Base-by-base conservation (phyloP, 305 asterid species). In the Andrographis paniculata region DNA sequence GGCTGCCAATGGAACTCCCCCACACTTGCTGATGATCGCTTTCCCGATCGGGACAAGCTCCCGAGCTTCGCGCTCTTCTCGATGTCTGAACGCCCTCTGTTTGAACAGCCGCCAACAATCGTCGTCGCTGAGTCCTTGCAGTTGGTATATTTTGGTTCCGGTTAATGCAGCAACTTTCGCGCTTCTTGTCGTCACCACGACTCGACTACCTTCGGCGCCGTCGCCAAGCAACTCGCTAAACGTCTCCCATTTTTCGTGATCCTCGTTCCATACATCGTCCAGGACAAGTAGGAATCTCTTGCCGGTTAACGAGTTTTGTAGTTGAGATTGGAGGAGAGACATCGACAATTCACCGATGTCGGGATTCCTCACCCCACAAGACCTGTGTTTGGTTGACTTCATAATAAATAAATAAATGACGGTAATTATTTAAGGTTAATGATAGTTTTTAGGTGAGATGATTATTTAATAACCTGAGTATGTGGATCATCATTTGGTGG, bases 211-310 rank as follows among this genome's bases (percentile, higher is more conserved):
- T 47, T 27, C 42, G 20, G 35, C 52, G 12, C 57, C 61, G 42
- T 19, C 15, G 14, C 40, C 21, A 15, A 57, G 27, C 42, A 52
- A 20, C 20, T 41, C 52, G 0, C 30, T 15, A 16, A 64, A 38
- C 40, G 24, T 42, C 20, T 52, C 53, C 70, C 61, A 58, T 46
- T 64, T 53, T 4, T 40, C 57, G 14, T 17, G 45, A 14, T 64
- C 56, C 22, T 58, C 70, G 42, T 33, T 52, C 70, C 70, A 64
- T 15, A 62, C 45, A 48, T 62, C 68, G 45, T 62, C 63, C 45
- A 62, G 28, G 12, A 62, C 68, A 50, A 62, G 51, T 44, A 62
- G 45, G 27, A 62, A 62, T 44, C 68, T 49, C 22, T 62, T 50
- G 28, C 54, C 38, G 27, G 53, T 5, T 35, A 59, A 45, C 36